Percentiles rank a stretch among this genome's conserved stretches.
Evolutionary conservation across 805 yeast genomes (phyloP).

Genomic region (Citeromyces matritensis): DNA sequence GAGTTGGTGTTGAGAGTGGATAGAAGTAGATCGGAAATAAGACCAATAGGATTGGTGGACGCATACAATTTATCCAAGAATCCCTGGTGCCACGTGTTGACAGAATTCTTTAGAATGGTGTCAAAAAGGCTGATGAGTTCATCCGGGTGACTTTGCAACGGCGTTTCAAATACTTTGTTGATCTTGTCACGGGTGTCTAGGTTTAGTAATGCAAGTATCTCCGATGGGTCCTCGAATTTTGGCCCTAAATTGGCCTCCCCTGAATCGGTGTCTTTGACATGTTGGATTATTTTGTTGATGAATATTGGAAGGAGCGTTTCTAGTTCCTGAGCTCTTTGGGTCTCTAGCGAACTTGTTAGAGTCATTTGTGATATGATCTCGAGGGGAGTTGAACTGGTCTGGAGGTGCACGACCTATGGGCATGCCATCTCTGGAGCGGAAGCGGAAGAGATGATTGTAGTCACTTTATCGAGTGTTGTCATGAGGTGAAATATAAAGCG

Average conservation of each 20-base stretch:
- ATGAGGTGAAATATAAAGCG: too few relatives aligned
- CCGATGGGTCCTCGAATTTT: constrained; percentile 29
- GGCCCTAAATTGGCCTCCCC: constrained; percentile 36
- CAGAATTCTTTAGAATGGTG: constrained; percentile 45
- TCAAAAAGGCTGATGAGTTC: constrained; percentile 31
- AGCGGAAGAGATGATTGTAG: too few relatives aligned
- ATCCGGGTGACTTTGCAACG: constrained; percentile 6
- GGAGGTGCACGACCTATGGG: too few relatives aligned
- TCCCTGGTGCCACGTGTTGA: constrained; percentile 80
- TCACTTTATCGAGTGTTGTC: too few relatives aligned
- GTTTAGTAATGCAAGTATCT: constrained; percentile 20
- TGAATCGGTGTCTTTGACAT: constrained; percentile 27
- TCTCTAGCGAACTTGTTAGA: constrained; percentile 22
- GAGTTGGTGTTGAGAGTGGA: constrained; percentile 69
- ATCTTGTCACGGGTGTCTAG: constrained; percentile 4
- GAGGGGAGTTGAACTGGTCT: too few relatives aligned
- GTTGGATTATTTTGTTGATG: constrained; percentile 32
- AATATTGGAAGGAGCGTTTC: constrained; percentile 36
- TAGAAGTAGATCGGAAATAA: constrained; percentile 53
- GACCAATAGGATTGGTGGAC: constrained; percentile 75
- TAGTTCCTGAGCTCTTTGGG: constrained; percentile 37
- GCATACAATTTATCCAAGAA: constrained; percentile 77
- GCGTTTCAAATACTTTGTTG: constrained; percentile 7
- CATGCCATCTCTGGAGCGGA: too few relatives aligned
- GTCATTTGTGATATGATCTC: constrained; percentile 1